Conservation (phyloP, 208 protist genomes). For the Trypanosoma melophagium region DNA sequence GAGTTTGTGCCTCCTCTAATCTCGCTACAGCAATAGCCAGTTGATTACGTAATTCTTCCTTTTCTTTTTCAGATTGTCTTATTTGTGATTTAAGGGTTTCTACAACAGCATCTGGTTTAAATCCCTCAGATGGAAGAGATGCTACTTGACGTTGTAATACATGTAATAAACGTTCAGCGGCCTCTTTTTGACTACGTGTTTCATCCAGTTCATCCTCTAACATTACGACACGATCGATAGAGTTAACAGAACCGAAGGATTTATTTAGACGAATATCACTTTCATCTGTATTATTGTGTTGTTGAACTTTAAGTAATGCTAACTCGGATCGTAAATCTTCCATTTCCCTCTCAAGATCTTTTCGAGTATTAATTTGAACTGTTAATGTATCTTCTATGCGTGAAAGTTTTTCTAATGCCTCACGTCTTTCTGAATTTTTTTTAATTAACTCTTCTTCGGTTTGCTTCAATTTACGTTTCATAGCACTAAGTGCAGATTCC, state of each 20-base stretch:
- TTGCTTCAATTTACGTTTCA: constrained; percentile 52
- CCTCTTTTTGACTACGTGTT: constrained; percentile 52
- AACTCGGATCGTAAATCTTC: constrained; percentile 57
- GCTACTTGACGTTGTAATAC: constrained; percentile 64
- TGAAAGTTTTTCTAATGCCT: constrained; percentile 48
- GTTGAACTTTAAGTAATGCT: constrained; percentile 31
- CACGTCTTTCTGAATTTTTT: constrained; percentile 49
- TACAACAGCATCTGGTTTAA: constrained; percentile 30
- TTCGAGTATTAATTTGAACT: constrained; percentile 38
- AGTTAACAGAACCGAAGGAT: constrained; percentile 65
- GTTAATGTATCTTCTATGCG: constrained; percentile 59
- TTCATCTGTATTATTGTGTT: constrained; percentile 11
- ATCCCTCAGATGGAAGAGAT: constrained; percentile 28
- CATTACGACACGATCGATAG: constrained; percentile 53
- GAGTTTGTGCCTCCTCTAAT: constrained; percentile 24
- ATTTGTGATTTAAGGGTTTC: constrained; percentile 54
- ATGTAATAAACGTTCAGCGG: constrained; percentile 51
- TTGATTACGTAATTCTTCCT: constrained; percentile 51
- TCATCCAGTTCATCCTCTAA: constrained; percentile 76
- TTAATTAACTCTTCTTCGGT: constrained; percentile 52
- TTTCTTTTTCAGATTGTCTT: constrained; percentile 59
- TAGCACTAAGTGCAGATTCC: constrained; percentile 43
- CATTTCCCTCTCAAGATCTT: constrained; percentile 55
- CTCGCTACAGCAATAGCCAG: constrained; percentile 37
- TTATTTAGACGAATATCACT: constrained; percentile 31